A percentile compares a stretch with the other conserved stretches of the same genome.
Evolutionary conservation across 495 filamentous ascomycete species (phyloP).

Genomic region (Aspergillus asperescens): DNA sequence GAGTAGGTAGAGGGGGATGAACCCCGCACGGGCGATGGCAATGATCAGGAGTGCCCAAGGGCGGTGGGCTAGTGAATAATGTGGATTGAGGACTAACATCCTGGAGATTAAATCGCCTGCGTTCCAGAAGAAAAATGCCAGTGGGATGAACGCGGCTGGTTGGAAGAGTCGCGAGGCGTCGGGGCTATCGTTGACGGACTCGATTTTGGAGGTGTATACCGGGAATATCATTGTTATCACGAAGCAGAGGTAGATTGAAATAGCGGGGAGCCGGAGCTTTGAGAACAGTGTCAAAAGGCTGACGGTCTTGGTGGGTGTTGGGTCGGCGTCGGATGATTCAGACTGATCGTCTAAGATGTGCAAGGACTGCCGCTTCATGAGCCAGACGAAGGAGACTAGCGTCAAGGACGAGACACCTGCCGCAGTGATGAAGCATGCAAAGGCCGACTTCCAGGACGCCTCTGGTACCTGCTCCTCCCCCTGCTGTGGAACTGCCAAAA

Average conservation of each 20-base stretch:
- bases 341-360: neutral
- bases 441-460: constrained; percentile 63
- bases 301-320: constrained; percentile 44
- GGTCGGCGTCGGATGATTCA: neutral
- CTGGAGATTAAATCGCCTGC: constrained; percentile 76
- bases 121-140: constrained; percentile 94
- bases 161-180: constrained; percentile 57
- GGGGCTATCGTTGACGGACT: constrained; percentile 54
- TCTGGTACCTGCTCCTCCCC: constrained; percentile 13
- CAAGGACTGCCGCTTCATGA: constrained; percentile 43
- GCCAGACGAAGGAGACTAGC: constrained; percentile 56
- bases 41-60: constrained; percentile 61
- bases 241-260: constrained; percentile 73
- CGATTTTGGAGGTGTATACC: constrained; percentile 78
- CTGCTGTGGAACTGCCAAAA: constrained; percentile 56
- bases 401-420: constrained; percentile 56
- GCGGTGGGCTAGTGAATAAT: constrained; percentile 53
- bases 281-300: constrained; percentile 60
- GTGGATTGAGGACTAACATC: constrained; percentile 59
- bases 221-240: constrained; percentile 88
- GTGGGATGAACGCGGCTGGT: constrained; percentile 74
- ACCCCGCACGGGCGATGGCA: constrained; percentile 56
- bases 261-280: constrained; percentile 68
- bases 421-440: constrained; percentile 88
- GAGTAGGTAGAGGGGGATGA: constrained; percentile 81